These are phyloP conservation scores for Blastocystis hominis DNA, from an alignment of 352 stramenopile species.

Conservation along the genomic window DNA sequence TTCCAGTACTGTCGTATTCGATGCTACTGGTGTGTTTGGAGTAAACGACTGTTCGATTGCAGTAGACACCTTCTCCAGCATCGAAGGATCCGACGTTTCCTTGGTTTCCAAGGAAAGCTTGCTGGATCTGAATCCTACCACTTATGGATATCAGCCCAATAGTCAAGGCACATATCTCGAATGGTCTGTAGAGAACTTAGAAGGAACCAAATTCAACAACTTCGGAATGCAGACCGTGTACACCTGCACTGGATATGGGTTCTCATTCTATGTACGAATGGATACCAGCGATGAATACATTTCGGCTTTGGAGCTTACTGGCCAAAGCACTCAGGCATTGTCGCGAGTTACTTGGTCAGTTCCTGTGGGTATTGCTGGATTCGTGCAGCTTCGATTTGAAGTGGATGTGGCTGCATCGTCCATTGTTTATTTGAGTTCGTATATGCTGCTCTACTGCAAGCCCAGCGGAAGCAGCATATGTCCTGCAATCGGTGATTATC, in stretches of 20 bases:
- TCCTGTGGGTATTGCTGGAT: conserved; percentile 14
- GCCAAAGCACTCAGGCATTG: neutral
- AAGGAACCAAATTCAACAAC: neutral
- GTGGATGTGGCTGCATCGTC: neutral
- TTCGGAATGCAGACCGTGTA: conserved; percentile 8
- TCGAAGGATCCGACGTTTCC: neutral
- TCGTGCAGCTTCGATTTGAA: neutral
- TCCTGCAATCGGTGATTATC: conserved; percentile 10
- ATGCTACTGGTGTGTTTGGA: conserved; percentile 8
- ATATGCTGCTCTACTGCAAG: neutral
- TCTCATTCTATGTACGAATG: neutral
- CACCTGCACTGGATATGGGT: neutral
- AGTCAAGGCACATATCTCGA: neutral
- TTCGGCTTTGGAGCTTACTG: neutral
- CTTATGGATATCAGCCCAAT: neutral
- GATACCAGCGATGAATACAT: neutral
- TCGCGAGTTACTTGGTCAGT: neutral
- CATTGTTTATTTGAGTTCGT: neutral
- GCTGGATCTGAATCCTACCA: neutral
- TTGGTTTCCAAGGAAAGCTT: neutral
- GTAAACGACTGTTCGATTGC: neutral
- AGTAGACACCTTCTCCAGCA: neutral
- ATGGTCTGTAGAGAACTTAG: conserved; percentile 15
- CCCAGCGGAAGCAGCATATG: neutral
- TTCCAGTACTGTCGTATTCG: neutral